Conservation (phyloP, 345 rosid species). For the Viola odorata region DNA sequence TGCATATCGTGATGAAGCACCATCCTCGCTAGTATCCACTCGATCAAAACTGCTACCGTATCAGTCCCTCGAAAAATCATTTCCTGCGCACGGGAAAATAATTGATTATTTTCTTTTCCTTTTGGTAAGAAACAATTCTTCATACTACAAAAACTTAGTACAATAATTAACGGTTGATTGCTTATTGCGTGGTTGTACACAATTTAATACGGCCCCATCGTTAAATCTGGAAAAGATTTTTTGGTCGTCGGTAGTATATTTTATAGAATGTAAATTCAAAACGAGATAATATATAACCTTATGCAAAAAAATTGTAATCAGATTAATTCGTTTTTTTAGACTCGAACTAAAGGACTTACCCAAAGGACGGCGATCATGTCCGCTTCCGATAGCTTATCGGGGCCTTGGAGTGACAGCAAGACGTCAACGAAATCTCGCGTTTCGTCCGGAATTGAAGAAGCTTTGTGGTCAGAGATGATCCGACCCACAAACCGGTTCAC, state of each 20-base stretch:
- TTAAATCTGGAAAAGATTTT: no score
- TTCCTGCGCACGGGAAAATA: slow-evolving; percentile 36
- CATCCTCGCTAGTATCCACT: slow-evolving; percentile 88
- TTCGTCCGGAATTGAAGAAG: slow-evolving; percentile 15
- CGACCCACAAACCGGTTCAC: slow-evolving; percentile 60
- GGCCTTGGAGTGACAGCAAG: slow-evolving; percentile 51
- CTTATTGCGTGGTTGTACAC: neutral
- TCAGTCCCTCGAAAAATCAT: slow-evolving; percentile 92
- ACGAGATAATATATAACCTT: no score
- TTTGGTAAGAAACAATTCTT: no score
- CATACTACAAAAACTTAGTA: slow-evolving; percentile 6
- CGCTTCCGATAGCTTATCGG: slow-evolving; percentile 45
- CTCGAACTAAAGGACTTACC: slow-evolving; percentile 32
- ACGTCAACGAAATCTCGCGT: slow-evolving; percentile 64
- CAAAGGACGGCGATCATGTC: slow-evolving; percentile 79
- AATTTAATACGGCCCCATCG: no score
- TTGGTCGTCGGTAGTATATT: no score
- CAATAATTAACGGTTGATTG: neutral
- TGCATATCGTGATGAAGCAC: slow-evolving; percentile 58
- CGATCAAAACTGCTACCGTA: slow-evolving; percentile 77
- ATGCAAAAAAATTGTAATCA: no score
- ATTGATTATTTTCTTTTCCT: no score
- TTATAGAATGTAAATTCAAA: no score
- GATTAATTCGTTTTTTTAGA: no score
- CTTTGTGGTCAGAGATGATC: slow-evolving; percentile 46